Evolutionary conservation across 352 stramenopile species (phyloP), one percentile per base, ranked within the genome.

Genomic region (Globisporangium ultimum): DNA sequence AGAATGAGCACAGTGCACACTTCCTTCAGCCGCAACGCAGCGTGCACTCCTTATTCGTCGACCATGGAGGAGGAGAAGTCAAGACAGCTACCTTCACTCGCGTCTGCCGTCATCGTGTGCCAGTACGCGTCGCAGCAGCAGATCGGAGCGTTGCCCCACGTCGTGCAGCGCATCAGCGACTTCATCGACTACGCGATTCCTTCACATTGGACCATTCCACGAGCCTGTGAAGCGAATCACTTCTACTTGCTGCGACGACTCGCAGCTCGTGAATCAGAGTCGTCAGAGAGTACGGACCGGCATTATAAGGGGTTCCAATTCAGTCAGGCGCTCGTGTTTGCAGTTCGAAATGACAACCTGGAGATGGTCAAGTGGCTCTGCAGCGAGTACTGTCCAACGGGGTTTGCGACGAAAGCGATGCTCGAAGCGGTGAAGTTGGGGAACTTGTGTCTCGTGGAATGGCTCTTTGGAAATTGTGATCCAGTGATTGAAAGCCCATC

Each of bases 331-430:
- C 52, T 57, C 21, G 52, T 49, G 52, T 40, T 48, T 15, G 38
- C 38, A 17, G 52, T 49, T 17, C 34, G 21, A 22, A 18, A 36
- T 17, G 45, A 51, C 18, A 46, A 53, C 28, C 32, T 21, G 10
- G 43, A 59, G 41, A 18, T 59, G 21, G 24, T 43, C 21, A 11
- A 51, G 24, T 60, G 54, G 54, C 28, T 60, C 43, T 51, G 45
- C 32, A 14, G 9, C 0, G 17, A 60, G 32, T 60, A 45, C 52
- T 53, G 36, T 17, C 38, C 40, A 10, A 45, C 40, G 40, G 40
- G 40, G 15, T 48, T 57, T 48, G 52, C 46, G 14, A 38, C 21
- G 52, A 49, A 48, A 14, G 38, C 52, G 9, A 49, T 48, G 22
- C 38, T 22, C 7, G 52, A 57, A 45, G 52, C 38, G 21, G 40